phyloP scores from a whole-genome alignment of 2,329 filamentous ascomycete genomes.

The Juglanconis oblonga region DNA sequence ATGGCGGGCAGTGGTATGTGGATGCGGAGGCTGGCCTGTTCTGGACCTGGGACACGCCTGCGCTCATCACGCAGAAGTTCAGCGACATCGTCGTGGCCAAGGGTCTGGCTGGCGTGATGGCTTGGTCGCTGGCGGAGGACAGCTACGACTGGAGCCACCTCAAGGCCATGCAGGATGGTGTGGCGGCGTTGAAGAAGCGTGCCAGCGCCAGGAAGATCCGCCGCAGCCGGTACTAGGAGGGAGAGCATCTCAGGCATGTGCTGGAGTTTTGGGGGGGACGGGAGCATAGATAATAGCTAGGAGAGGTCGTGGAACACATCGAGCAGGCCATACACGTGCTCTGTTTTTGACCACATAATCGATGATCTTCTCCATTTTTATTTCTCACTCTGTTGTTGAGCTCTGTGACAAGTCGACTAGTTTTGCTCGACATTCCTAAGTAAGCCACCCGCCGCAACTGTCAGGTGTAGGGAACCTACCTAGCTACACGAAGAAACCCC shows the following conservation, averaged over 20 bases:
- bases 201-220: slow-evolving; percentile 3
- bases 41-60: slow-evolving; percentile 55
- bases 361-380: no score
- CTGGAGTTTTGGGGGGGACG: neutral
- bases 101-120: slow-evolving; percentile 48
- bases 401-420: no score
- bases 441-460: neutral
- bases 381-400: no score
- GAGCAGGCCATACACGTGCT: no score
- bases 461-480: neutral
- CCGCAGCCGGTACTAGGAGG: slow-evolving; percentile 5
- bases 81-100: slow-evolving; percentile 38
- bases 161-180: slow-evolving; percentile 35
- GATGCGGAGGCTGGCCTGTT: slow-evolving; percentile 42
- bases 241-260: neutral
- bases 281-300: neutral
- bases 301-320: no score
- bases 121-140: slow-evolving; percentile 53
- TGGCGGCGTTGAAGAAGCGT: slow-evolving; percentile 15
- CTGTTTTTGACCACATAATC: no score
- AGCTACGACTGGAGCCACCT: slow-evolving; percentile 40
- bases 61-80: slow-evolving; percentile 47
- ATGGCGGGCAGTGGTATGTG: slow-evolving; percentile 56
- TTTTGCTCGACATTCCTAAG: no score
- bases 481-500: slow-evolving; percentile 30